Conservation (phyloP, 345 rosid genomes). For the Zanthoxylum bungeanum region DNA sequence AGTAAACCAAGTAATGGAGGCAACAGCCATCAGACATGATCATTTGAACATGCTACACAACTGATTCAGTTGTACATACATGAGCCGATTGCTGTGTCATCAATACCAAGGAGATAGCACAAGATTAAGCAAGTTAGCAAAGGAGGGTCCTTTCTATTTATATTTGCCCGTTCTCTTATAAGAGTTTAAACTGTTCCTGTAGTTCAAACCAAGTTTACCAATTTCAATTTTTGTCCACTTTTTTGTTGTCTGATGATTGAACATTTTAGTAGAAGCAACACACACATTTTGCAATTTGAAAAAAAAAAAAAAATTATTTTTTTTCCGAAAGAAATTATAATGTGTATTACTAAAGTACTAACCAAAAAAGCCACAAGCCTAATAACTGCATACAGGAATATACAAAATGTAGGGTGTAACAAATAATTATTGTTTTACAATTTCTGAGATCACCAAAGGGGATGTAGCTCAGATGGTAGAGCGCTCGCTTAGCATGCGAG, state of each 20-base stretch:
- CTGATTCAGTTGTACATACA: background rate
- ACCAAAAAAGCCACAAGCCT: background rate
- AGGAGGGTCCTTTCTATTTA: background rate
- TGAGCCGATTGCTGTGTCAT: background rate
- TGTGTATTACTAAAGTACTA: background rate
- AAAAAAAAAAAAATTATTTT: no score
- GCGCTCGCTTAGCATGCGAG: slow-evolving; percentile 53
- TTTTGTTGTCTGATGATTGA: background rate
- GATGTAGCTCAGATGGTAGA: slow-evolving; percentile 56
- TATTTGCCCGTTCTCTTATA: background rate
- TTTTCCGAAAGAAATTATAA: background rate
- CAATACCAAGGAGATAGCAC: background rate
- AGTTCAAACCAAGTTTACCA: background rate
- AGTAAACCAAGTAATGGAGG: background rate
- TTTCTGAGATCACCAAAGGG: no score
- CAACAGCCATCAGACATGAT: background rate
- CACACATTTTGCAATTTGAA: background rate
- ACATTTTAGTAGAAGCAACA: background rate
- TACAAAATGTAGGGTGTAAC: no score
- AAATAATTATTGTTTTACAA: no score
- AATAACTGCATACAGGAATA: no score
- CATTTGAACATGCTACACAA: background rate
- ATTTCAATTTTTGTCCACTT: background rate
- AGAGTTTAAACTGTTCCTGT: background rate
- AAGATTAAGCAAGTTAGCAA: background rate